Conservation (phyloP, 2,329 filamentous ascomycete species). For the Ceratocystis alfenasii region DNA sequence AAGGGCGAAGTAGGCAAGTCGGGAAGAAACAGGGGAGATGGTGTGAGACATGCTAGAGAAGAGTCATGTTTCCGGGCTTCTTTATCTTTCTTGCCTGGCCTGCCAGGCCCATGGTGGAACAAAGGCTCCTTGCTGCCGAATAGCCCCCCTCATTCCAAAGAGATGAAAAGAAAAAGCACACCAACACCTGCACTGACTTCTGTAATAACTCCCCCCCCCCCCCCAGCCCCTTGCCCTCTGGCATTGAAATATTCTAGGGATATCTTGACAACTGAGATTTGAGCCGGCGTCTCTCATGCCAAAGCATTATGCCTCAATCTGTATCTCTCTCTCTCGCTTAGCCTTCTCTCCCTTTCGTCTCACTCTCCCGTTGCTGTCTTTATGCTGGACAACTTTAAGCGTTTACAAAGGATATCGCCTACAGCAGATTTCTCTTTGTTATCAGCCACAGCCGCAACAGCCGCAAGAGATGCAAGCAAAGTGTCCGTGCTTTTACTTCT, state of each 20-base stretch:
- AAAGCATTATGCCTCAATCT: not conserved
- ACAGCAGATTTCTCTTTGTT: not conserved
- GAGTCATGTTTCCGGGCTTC: not conserved
- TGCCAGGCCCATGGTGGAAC: not conserved
- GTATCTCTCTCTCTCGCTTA: not conserved
- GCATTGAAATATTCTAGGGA: too few relatives aligned
- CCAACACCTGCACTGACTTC: not conserved
- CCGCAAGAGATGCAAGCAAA: not conserved
- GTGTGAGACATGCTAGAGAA: too few relatives aligned
- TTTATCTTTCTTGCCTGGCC: not conserved
- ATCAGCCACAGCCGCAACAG: not conserved
- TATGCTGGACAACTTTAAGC: not conserved
- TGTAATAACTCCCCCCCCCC: not conserved
- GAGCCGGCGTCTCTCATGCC: too few relatives aligned
- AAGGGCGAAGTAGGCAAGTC: not conserved
- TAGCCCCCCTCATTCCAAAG: not conserved
- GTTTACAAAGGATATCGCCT: too few relatives aligned
- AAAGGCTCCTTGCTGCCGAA: not conserved
- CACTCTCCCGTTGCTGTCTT: not conserved
- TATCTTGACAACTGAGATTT: too few relatives aligned
- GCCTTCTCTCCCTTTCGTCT: not conserved
- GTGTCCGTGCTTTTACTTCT: slow-evolving; percentile 2
- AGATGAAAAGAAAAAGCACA: not conserved
- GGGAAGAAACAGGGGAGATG: not conserved
- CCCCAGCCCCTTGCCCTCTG: too few relatives aligned